Evolutionary conservation across 2,329 filamentous ascomycete genomes (phyloP).

Genomic region (Ramichloridium luteum): DNA sequence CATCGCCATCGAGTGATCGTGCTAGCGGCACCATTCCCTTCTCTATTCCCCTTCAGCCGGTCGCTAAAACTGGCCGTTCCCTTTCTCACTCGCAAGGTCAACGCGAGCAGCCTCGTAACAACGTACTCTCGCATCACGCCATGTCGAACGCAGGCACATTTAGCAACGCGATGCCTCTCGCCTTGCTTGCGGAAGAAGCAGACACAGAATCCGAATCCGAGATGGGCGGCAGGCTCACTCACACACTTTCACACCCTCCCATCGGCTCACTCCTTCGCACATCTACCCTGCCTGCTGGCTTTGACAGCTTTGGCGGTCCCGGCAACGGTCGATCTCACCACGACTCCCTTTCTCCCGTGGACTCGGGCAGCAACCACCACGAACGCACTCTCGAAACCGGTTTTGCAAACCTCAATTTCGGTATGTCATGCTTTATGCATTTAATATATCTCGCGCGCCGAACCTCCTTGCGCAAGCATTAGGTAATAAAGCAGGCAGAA

Average conservation of each 20-base stretch:
- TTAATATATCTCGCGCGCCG: too few species aligned
- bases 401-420: constrained; percentile 18
- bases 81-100: constrained; percentile 72
- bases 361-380: too few species aligned
- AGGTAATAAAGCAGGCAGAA: constrained; percentile 3
- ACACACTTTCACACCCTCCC: constrained; percentile 23
- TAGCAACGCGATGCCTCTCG: constrained; percentile 16
- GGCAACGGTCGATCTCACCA: constrained; percentile 13
- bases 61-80: constrained; percentile 84
- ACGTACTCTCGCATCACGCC: too few species aligned
- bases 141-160: constrained; percentile 3
- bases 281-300: constrained; percentile 18
- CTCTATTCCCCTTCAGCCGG: constrained; percentile 76
- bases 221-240: constrained; percentile 17
- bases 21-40: constrained; percentile 58
- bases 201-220: constrained; percentile 19
- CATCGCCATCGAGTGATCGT: constrained; percentile 25
- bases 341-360: constrained; percentile 11
- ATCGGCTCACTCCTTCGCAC: constrained; percentile 21
- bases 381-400: constrained; percentile 18
- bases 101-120: constrained; percentile 16
- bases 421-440: constrained; percentile 16
- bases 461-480: too few species aligned
- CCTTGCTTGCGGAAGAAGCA: constrained; percentile 19
- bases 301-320: constrained; percentile 9